These are phyloP conservation scores for Casuarina cunninghamiana DNA, from an alignment of 306 rosid species.

Conservation along the genomic window DNA sequence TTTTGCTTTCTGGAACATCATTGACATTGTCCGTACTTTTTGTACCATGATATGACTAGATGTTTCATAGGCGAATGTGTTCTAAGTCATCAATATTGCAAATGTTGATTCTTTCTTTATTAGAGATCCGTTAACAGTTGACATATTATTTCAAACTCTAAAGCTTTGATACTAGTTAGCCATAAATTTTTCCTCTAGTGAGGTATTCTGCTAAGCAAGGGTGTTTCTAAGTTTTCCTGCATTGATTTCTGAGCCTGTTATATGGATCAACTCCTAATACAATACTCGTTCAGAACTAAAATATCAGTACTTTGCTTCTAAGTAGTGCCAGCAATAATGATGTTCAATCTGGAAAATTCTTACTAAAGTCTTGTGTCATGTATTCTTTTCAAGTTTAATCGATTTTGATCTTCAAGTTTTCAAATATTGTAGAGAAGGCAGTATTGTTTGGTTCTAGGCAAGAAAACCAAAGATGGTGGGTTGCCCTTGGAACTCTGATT, in stretches of 20 bases:
- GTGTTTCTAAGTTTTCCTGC: not conserved
- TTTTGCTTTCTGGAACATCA: constrained; percentile 1
- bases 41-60: not conserved
- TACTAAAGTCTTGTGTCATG: not conserved
- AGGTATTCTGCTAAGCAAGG: not conserved
- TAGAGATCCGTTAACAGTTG: not conserved
- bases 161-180: not conserved
- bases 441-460: not conserved
- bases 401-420: not conserved
- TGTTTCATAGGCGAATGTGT: not conserved
- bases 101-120: constrained; percentile 3
- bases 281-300: not conserved
- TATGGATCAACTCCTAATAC: not conserved
- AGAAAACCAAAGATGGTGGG: not conserved
- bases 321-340: not conserved
- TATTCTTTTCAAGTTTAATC: not conserved
- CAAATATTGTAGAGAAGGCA: not conserved
- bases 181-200: not conserved
- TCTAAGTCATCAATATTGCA: not conserved
- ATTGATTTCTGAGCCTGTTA: not conserved
- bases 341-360: not conserved
- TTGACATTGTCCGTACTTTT: not conserved
- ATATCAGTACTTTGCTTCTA: not conserved
- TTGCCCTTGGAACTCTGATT: not conserved
- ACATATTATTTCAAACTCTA: not conserved